A percentile compares a stretch with the other conserved stretches of the same genome.
These are phyloP conservation scores for Parmales sp. DNA, from an alignment of 108 stramenopile genomes.

Conservation along the genomic window DNA sequence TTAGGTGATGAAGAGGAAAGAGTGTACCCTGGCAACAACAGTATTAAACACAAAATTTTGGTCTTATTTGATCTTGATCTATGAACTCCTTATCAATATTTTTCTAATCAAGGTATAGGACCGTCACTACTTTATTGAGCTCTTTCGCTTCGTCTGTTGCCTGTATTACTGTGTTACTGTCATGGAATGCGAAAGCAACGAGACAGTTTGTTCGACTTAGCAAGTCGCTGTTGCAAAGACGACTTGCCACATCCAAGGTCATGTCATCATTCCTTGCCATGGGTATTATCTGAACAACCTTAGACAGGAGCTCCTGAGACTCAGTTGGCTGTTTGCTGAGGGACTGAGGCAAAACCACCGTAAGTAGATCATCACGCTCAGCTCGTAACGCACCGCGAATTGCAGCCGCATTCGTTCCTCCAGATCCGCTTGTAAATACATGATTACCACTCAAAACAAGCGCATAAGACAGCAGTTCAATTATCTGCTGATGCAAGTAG, in stretches of 20 bases:
- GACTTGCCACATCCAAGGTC: constrained; percentile 67
- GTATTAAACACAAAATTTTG: too few species aligned
- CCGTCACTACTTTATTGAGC: constrained; percentile 77
- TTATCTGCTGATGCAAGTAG: constrained; percentile 86
- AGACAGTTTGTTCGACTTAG: constrained; percentile 79
- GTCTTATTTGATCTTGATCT: too few species aligned
- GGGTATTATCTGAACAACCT: constrained; percentile 63
- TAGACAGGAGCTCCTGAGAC: constrained; percentile 63
- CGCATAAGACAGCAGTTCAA: constrained; percentile 85
- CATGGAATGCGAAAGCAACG: constrained; percentile 87
- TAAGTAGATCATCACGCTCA: constrained; percentile 67
- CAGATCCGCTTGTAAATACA: constrained; percentile 81
- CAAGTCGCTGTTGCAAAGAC: constrained; percentile 82
- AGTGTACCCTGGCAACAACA: too few species aligned
- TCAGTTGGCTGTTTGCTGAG: constrained; percentile 71
- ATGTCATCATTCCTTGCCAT: constrained; percentile 76
- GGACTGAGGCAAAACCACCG: constrained; percentile 81
- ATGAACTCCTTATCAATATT: too few species aligned
- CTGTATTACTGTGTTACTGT: constrained; percentile 76
- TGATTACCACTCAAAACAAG: constrained; percentile 82
- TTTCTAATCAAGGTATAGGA: constrained; percentile 74
- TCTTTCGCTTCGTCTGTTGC: constrained; percentile 74
- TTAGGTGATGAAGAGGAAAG: too few species aligned
- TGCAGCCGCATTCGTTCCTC: constrained; percentile 77
- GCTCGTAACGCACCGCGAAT: constrained; percentile 81